A percentile compares a stretch with the other conserved stretches of the same genome.
These are phyloP conservation scores for Pleurotus citrinopileatus DNA, from an alignment of 768 basidiomycete species.

Conservation along the genomic window DNA sequence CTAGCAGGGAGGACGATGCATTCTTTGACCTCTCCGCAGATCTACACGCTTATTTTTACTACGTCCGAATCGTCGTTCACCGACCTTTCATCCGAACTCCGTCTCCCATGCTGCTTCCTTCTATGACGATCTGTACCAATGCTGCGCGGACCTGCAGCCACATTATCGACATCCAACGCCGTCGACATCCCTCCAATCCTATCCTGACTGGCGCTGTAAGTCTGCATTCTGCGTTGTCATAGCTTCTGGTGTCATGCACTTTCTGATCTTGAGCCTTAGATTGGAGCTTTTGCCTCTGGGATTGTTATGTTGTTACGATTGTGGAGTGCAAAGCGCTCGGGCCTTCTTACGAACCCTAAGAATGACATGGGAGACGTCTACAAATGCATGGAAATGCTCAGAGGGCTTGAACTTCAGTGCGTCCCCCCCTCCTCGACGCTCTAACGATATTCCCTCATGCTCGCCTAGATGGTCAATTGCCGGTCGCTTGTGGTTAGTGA, in stretches of 20 bases:
- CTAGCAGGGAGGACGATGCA: constrained; percentile 35
- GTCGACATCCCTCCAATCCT: constrained; percentile 31
- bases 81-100: constrained; percentile 68
- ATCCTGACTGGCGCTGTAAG: constrained; percentile 17
- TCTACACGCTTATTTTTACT: constrained; percentile 49
- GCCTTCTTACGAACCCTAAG: constrained; percentile 40
- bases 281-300: constrained; percentile 34
- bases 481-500: constrained; percentile 35
- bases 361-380: constrained; percentile 60
- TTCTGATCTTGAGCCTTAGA: constrained; percentile 17
- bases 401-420: constrained; percentile 35
- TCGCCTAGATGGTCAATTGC: constrained; percentile 36
- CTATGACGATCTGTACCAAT: constrained; percentile 73
- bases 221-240: neutral
- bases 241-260: constrained; percentile 2
- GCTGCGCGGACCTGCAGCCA: constrained; percentile 83
- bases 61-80: constrained; percentile 71
- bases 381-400: constrained; percentile 52
- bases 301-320: constrained; percentile 64
- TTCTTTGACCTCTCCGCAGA: constrained; percentile 63
- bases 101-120: constrained; percentile 52
- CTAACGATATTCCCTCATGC: neutral
- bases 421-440: constrained; percentile 5
- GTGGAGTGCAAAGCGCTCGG: constrained; percentile 55
- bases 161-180: constrained; percentile 60